Evolutionary conservation across 371 early-diverging fungal genomes (phyloP), one percentile per base, ranked within the genome.

Genomic region (Rhizopus arrhizus): DNA sequence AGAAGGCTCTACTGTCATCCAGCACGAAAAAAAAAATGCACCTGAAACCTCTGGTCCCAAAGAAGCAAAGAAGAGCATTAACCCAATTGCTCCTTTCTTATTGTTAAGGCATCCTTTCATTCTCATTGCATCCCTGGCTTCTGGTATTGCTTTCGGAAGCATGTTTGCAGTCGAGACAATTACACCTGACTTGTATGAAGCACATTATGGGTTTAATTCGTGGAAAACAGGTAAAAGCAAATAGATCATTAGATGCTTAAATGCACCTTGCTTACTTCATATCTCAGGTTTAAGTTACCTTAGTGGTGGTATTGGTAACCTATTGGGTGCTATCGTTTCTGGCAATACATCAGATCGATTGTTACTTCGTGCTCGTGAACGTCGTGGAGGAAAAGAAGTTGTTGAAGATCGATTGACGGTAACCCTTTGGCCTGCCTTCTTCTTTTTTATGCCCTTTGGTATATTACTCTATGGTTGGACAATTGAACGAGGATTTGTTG

Each of bases 391-490:
- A 4, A 28, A 54, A 0, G 57, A 69, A 8, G 64, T 61, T 56
- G 59, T 66, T 10, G 80, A 79, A 48, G 80, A 79, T 54, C 68
- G 80, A 29, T 56, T 79, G 8, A 76, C 80, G 5, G 6, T 72
- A 13, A 76, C 76, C 60, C 58, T 71, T 29, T 79, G 75, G 83
- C 70, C 69, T 5, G 38, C 34, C 29, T 53, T 34, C 43, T 31
- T 46, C 33, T 29, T 79, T 12, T 60, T 82, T 7, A 74, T 85
- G 4, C 86, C 86, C 12, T 43, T 80, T 0, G 84, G 84, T 3
- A 68, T 78, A 0, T 67, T 85, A 1, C 29, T 85, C 4, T 85
- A 80, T 68, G 86, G 84, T 7, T 85, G 83, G 82, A 72, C 78
- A 35, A 74, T 80, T 12, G 58, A 72, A 36, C 61, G 69, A 13